Evolutionary conservation across 73 alveolate genomes (phyloP), one percentile per base, ranked within the genome.

Genomic region (Durusdinium trenchii): DNA sequence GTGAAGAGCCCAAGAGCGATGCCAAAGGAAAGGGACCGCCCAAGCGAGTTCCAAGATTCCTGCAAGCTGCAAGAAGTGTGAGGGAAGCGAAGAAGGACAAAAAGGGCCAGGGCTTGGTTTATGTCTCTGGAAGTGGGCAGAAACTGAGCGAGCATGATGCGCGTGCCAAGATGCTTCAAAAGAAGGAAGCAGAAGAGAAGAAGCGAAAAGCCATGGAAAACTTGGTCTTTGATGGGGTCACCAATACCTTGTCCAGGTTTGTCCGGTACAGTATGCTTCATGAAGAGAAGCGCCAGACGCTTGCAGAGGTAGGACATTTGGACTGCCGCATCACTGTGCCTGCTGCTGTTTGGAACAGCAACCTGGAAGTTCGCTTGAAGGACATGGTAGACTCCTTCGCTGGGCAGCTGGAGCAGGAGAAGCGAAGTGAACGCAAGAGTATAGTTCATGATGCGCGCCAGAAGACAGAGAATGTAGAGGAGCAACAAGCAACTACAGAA

Each of bases 241-340:
- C 46, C n/a, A 30, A 67, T 67, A 81, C 91, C 46, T 47, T 81
- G 71, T 48, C 71, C n/a, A 81, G n/a, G 48, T 81, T 81, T 30
- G 91, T 81, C 50, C 91, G 48, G 50, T 67, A 50, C 91, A 47
- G 71, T 67, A 81, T 81, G 26, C 71, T 81, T 43, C 91, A 35
- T 45, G n/a, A 81, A 50, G 91, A 26, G 50, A 81, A 81, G 91
- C 91, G 48, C 35, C 43, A 81, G 71, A 35, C 35, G 48, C 50
- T 81, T 64, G 47, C n/a, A n/a, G 48, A 81, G 71, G 30, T 10
- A 48, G 91, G 91, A 28, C 36, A 81, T 30, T 81, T 81, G 91
- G 48, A n/a, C 18, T 81, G 91, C 47, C n/a, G 71, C 16, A 81
- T 81, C 32, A 46, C 54, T n/a, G 91, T 81, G 35, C 91, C 47